These are phyloP conservation scores for Boletus pseudopeckii DNA, from an alignment of 768 basidiomycete species.

Conservation along the genomic window DNA sequence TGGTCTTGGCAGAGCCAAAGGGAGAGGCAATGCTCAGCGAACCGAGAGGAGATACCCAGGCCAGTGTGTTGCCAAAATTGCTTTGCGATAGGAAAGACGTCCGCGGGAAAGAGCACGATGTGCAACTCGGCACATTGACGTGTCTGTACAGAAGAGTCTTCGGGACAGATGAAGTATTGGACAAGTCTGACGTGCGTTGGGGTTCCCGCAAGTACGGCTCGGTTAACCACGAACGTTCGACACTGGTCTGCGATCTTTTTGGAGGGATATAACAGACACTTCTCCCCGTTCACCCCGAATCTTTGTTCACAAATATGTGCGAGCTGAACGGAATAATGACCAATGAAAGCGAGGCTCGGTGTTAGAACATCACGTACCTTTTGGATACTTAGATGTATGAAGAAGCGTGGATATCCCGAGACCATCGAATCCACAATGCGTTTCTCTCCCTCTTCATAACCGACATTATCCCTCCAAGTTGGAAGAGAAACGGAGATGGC, in stretches of 20 bases:
- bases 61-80: constrained; percentile 98
- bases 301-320: constrained; percentile 72
- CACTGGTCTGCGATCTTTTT: constrained; percentile 71
- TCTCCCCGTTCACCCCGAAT: constrained; percentile 69
- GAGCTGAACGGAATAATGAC: constrained; percentile 48
- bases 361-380: constrained; percentile 56
- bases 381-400: constrained; percentile 80
- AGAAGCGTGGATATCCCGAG: constrained; percentile 92
- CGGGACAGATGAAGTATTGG: constrained; percentile 69
- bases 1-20: constrained; percentile 51
- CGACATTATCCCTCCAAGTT: constrained; percentile 88
- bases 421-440: constrained; percentile 78
- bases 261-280: constrained; percentile 77
- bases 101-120: constrained; percentile 72
- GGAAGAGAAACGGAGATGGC: constrained; percentile 95
- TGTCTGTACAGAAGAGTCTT: constrained; percentile 36
- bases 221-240: constrained; percentile 62
- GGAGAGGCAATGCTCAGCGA: constrained; percentile 78
- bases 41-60: constrained; percentile 81
- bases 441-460: constrained; percentile 85
- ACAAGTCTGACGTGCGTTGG: constrained; percentile 53
- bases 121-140: constrained; percentile 59
- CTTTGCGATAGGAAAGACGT: constrained; percentile 64
- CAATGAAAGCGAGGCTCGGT: background rate
- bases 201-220: constrained; percentile 41